phyloP scores from a whole-genome alignment of 495 filamentous ascomycete species.

The Daldinia decipiens region DNA sequence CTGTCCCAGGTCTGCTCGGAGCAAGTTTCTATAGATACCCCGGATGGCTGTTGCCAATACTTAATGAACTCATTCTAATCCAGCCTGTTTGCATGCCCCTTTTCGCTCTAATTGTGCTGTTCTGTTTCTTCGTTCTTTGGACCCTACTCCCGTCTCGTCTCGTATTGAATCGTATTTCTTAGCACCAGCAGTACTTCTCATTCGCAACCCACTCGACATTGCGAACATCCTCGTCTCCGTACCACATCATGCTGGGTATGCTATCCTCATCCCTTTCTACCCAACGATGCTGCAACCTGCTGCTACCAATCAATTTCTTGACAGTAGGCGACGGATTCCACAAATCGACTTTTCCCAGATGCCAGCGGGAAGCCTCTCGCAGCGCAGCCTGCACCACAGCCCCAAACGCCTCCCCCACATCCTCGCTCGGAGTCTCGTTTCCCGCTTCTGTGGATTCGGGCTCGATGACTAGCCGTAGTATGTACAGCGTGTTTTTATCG shows the following conservation, averaged over 20 bases:
- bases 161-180: slow-evolving; percentile 31
- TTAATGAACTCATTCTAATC: not conserved
- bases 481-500: slow-evolving; percentile 75
- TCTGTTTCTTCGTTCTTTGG: not conserved
- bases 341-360: slow-evolving; percentile 56
- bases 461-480: slow-evolving; percentile 82
- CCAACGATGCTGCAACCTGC: slow-evolving; percentile 52
- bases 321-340: slow-evolving; percentile 61
- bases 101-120: not conserved
- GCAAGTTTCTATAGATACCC: not conserved
- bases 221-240: slow-evolving; percentile 55
- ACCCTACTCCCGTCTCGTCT: no score
- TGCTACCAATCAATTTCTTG: slow-evolving; percentile 51
- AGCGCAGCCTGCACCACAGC: slow-evolving; percentile 56
- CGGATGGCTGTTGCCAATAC: not conserved
- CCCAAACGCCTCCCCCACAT: slow-evolving; percentile 68
- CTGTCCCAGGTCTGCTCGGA: not conserved
- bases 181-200: slow-evolving; percentile 97
- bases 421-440: slow-evolving; percentile 56
- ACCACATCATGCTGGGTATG: slow-evolving; percentile 65
- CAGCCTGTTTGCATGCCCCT: not conserved
- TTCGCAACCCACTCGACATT: slow-evolving; percentile 86
- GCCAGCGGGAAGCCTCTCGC: slow-evolving; percentile 56
- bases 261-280: slow-evolving; percentile 62
- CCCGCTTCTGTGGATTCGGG: slow-evolving; percentile 45